These are phyloP conservation scores for Agaricales sp. DNA, from an alignment of 1,284 basidiomycete genomes.

Conservation along the genomic window DNA sequence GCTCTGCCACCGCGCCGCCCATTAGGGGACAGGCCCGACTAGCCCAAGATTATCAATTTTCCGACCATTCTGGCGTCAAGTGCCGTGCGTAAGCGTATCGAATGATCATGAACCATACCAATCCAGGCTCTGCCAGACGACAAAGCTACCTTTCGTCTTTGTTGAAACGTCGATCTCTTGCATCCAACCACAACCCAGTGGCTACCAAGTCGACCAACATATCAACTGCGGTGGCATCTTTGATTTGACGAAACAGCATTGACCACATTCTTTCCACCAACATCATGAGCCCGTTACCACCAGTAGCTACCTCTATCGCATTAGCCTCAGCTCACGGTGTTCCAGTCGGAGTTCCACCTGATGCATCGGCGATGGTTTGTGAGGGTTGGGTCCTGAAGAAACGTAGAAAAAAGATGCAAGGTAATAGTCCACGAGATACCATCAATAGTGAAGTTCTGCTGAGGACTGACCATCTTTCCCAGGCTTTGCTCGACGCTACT, in stretches of 20 bases:
- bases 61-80: too few species aligned
- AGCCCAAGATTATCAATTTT: not conserved
- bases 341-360: slow-evolving; percentile 8
- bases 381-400: slow-evolving; percentile 80
- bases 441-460: not conserved
- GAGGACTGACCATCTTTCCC: slow-evolving; percentile 8
- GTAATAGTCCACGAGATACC: slow-evolving; percentile 33
- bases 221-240: too few species aligned
- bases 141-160: too few species aligned
- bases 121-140: too few species aligned
- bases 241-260: too few species aligned
- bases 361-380: slow-evolving; percentile 27
- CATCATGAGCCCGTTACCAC: not conserved
- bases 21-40: not conserved
- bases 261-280: not conserved
- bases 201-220: too few species aligned
- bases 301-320: not conserved
- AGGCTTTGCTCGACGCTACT: slow-evolving; percentile 83
- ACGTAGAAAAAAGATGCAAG: slow-evolving; percentile 77
- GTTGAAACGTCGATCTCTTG: too few species aligned
- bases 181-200: too few species aligned
- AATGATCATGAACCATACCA: too few species aligned
- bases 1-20: not conserved
- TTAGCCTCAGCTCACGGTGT: not conserved
- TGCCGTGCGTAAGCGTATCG: too few species aligned